Percentiles rank a stretch among this genome's conserved stretches.
phyloP scores from a whole-genome alignment of 73 alveolate genomes.

The Stentor roeselii region DNA sequence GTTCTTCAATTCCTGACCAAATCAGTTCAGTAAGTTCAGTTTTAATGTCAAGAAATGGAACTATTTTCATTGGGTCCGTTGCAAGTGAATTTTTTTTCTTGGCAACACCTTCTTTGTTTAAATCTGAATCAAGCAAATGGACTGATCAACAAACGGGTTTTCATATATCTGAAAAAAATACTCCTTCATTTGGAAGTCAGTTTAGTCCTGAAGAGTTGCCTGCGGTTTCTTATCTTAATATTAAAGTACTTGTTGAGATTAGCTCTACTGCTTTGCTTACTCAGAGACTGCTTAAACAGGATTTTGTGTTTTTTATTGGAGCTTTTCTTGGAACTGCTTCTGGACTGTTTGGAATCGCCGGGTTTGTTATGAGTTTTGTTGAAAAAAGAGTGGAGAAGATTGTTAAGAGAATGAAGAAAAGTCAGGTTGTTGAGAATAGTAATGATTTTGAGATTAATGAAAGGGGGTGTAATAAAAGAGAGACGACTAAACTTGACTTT shows the following conservation, averaged over 20 bases:
- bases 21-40: background rate
- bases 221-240: background rate
- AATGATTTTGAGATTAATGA: no score
- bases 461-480: no score
- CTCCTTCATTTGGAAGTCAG: background rate
- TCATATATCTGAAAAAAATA: background rate
- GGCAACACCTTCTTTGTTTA: background rate
- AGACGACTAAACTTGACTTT: no score
- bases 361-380: background rate
- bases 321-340: background rate
- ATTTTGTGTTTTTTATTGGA: background rate
- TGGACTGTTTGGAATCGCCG: background rate
- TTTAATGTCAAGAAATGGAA: background rate
- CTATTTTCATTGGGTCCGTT: background rate
- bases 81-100: background rate
- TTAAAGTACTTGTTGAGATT: background rate
- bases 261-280: background rate
- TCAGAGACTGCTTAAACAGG: background rate
- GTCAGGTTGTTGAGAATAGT: no score
- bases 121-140: background rate
- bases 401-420: no score
- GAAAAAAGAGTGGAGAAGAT: no score
- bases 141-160: background rate
- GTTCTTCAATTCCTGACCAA: conserved; percentile 15
- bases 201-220: background rate